Evolutionary conservation across 1,139 yeast species (phyloP).

Genomic region (Spathaspora sp.): DNA sequence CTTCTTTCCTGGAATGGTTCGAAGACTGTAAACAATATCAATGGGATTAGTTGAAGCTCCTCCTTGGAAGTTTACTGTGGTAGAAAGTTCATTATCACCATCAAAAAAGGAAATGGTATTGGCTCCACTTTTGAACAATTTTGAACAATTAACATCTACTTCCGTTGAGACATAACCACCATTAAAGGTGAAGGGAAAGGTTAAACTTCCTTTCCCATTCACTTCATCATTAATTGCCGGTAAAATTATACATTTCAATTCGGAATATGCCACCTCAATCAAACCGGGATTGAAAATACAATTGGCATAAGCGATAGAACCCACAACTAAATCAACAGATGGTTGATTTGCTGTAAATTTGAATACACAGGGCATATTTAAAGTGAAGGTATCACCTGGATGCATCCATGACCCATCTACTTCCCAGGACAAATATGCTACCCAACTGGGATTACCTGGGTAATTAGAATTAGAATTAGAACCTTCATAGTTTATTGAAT

Average conservation of each 20-base stretch:
- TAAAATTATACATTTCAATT: slow-evolving; percentile 25
- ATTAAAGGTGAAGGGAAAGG: slow-evolving; percentile 25
- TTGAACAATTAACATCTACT: slow-evolving; percentile 19
- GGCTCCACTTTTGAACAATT: slow-evolving; percentile 17
- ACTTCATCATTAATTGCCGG: slow-evolving; percentile 15
- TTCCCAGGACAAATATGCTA: slow-evolving; percentile 24
- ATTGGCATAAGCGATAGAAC: slow-evolving; percentile 21
- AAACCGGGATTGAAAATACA: slow-evolving; percentile 27
- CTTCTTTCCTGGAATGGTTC: slow-evolving; percentile 18
- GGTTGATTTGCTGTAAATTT: slow-evolving; percentile 23
- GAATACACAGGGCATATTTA: slow-evolving; percentile 31
- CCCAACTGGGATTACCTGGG: slow-evolving; percentile 24
- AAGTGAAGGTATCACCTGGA: slow-evolving; percentile 35
- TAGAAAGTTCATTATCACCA: slow-evolving; percentile 20
- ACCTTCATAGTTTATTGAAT: slow-evolving; percentile 1
- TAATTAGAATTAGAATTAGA: not conserved
- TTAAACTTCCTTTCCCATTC: slow-evolving; percentile 17
- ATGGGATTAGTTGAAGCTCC: slow-evolving; percentile 2
- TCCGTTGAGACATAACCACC: slow-evolving; percentile 19
- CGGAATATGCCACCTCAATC: slow-evolving; percentile 17
- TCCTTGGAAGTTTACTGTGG: slow-evolving; percentile 15
- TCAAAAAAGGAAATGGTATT: slow-evolving; percentile 29
- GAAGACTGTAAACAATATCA: slow-evolving; percentile 8
- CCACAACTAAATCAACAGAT: slow-evolving; percentile 19
- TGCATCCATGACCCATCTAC: slow-evolving; percentile 18